phyloP scores from a whole-genome alignment of 108 stramenopile species.

The Nitzschia putrida region DNA sequence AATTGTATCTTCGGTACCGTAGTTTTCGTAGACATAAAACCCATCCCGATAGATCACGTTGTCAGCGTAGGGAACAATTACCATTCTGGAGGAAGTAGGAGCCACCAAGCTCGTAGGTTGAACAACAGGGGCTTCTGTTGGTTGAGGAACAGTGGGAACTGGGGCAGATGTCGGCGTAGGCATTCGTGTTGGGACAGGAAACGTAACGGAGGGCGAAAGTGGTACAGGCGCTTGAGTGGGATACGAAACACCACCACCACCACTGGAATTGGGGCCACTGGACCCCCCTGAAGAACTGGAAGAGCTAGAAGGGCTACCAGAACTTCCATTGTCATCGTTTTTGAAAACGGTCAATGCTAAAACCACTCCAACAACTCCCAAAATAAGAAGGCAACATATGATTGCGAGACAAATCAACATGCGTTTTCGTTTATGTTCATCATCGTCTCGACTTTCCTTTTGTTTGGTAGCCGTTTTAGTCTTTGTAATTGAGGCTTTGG shows the following conservation, averaged over 20 bases:
- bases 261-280: not conserved
- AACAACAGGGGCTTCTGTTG: constrained; percentile 1
- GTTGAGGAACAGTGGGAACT: not conserved
- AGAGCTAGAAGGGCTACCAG: not conserved
- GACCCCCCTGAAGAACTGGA: not conserved
- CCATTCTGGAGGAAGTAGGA: constrained; percentile 3
- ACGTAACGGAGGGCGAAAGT: not conserved
- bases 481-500: not conserved
- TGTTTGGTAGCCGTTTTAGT: not conserved
- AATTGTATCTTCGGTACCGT: constrained; percentile 16
- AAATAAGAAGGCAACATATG: not conserved
- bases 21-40: constrained; percentile 12
- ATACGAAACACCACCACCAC: not conserved
- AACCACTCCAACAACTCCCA: constrained; percentile 4
- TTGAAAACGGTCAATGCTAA: constrained; percentile 6
- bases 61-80: constrained; percentile 14
- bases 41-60: constrained; percentile 19
- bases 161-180: not conserved
- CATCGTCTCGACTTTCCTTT: not conserved
- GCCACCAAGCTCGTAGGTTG: constrained; percentile 2
- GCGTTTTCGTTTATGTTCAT: not conserved
- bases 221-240: constrained; percentile 7
- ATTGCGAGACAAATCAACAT: not conserved
- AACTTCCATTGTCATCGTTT: not conserved
- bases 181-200: not conserved